phyloP scores from a whole-genome alignment of 176 grass and related monocot species.

The Oryza officinalis region DNA sequence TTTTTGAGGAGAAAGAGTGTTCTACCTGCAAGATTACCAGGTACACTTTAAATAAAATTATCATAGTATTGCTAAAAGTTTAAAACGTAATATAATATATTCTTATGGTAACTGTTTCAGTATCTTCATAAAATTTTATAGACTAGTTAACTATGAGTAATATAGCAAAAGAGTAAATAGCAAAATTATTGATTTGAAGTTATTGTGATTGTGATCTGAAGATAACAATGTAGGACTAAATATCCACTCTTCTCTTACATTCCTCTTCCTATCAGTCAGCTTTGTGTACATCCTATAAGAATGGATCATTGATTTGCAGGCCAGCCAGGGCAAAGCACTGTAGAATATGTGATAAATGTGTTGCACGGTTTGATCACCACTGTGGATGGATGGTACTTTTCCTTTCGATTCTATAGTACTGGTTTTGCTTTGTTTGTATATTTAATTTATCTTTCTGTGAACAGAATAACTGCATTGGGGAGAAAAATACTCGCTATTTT shows the following conservation, averaged over 20 bases:
- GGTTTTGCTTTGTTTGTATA: constrained; percentile 31
- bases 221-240: background rate
- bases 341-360: constrained; percentile 95
- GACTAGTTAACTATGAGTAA: constrained; percentile 15
- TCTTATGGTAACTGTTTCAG: constrained; percentile 18
- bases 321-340: constrained; percentile 99
- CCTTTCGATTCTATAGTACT: constrained; percentile 26
- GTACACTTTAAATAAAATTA: constrained; percentile 40
- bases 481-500: constrained; percentile 98
- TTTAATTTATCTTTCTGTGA: constrained; percentile 42
- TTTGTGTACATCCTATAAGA: constrained; percentile 46
- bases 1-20: constrained; percentile 92
- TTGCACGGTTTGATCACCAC: constrained; percentile 97
- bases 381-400: constrained; percentile 96
- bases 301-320: constrained; percentile 49
- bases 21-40: constrained; percentile 93
- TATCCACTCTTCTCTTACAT: background rate
- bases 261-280: constrained; percentile 4
- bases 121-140: constrained; percentile 5
- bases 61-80: constrained; percentile 3
- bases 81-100: background rate
- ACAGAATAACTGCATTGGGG: constrained; percentile 99
- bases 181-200: constrained; percentile 20
- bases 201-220: constrained; percentile 24
- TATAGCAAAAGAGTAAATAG: background rate